phyloP scores from a whole-genome alignment of 371 early-diverging fungal species.

The Encephalitozoon hellem region DNA sequence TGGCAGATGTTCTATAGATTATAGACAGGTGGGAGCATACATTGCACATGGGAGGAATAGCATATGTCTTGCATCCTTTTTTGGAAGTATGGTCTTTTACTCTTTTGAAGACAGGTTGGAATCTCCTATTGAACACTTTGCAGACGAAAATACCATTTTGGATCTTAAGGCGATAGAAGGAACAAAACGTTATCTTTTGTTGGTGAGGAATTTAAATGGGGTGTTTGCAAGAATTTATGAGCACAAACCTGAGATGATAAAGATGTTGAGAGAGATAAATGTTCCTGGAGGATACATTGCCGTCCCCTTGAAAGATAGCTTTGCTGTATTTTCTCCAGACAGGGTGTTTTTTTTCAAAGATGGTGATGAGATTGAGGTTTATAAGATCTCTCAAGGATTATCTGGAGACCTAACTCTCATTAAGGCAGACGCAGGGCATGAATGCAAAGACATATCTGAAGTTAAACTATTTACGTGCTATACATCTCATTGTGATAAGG shows the following conservation, averaged over 20 bases:
- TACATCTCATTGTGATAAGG: not conserved
- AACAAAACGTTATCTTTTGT: not conserved
- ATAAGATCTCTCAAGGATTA: not conserved
- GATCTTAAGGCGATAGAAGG: not conserved
- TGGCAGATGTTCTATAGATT: slow-evolving; percentile 1
- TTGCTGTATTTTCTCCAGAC: not conserved
- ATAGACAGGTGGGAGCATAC: not conserved
- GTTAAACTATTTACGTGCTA: not conserved
- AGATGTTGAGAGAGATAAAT: not conserved
- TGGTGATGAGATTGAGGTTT: not conserved
- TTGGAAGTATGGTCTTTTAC: not conserved
- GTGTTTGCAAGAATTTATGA: not conserved
- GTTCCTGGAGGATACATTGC: not conserved
- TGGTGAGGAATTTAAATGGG: not conserved
- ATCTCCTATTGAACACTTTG: not conserved
- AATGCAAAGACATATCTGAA: not conserved
- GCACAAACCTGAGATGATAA: not conserved
- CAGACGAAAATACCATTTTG: not conserved
- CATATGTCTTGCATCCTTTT: not conserved
- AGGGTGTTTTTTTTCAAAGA: not conserved
- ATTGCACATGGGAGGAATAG: not conserved
- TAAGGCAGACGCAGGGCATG: not conserved
- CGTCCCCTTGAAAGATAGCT: not conserved
- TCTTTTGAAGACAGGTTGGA: not conserved
- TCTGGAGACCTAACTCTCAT: not conserved